A percentile compares a stretch with the other conserved stretches of the same genome.
These are phyloP conservation scores for Coemansia sp. DNA, from an alignment of 192 early-diverging fungal species.

Conservation along the genomic window DNA sequence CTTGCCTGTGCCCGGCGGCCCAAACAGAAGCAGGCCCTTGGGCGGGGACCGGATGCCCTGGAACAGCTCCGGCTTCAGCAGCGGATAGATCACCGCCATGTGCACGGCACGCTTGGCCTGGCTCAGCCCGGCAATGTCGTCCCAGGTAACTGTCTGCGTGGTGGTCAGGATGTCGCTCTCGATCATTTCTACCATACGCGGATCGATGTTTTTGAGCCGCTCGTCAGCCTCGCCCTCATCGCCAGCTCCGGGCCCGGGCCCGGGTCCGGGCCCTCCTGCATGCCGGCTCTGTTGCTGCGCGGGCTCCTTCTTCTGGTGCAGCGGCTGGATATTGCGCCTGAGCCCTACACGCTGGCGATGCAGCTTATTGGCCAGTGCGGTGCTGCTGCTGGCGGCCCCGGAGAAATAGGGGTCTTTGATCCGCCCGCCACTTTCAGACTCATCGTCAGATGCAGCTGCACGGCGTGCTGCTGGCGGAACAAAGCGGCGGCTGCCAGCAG, in stretches of 20 bases:
- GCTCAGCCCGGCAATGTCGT: slow-evolving; percentile 80
- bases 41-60: slow-evolving; percentile 77
- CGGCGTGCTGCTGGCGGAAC: slow-evolving; percentile 19
- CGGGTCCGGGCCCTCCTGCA: too few species aligned
- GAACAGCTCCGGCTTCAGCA: slow-evolving; percentile 79
- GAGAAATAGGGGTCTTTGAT: slow-evolving; percentile 18
- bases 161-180: slow-evolving; percentile 82
- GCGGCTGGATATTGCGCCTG: slow-evolving; percentile 12
- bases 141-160: slow-evolving; percentile 64
- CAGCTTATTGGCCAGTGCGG: background rate
- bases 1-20: slow-evolving; percentile 82
- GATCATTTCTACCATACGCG: slow-evolving; percentile 83
- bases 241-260: background rate
- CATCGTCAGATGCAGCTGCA: slow-evolving; percentile 17
- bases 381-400: slow-evolving; percentile 1
- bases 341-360: slow-evolving; percentile 17
- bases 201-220: slow-evolving; percentile 79
- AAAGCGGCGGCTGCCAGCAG: slow-evolving; percentile 11
- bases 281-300: background rate
- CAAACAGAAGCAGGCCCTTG: slow-evolving; percentile 84
- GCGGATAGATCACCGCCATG: slow-evolving; percentile 81
- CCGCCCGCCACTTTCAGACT: slow-evolving; percentile 1
- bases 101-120: slow-evolving; percentile 78
- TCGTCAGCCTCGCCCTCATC: slow-evolving; percentile 58
- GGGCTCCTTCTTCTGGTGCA: slow-evolving; percentile 21